Evolutionary conservation across 345 rosid genomes (phyloP).

Genomic region (Jatropha curcas): DNA sequence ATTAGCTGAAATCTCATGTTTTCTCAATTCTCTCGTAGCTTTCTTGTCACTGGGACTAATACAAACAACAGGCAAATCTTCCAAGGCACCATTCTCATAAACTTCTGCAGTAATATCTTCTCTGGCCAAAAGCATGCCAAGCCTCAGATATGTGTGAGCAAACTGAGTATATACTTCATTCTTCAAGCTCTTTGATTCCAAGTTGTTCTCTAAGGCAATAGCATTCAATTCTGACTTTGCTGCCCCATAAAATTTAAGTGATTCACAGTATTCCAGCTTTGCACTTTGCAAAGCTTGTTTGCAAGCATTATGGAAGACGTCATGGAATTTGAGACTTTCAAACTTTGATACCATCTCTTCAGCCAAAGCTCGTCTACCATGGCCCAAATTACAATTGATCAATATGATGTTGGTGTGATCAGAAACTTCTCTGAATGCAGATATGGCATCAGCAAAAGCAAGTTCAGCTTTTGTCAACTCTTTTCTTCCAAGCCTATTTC

Average conservation of each 20-base stretch:
- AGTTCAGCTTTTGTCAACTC: slow-evolving; percentile 72
- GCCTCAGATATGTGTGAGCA: slow-evolving; percentile 83
- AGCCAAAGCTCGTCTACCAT: slow-evolving; percentile 88
- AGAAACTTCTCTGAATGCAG: slow-evolving; percentile 68
- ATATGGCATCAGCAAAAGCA: slow-evolving; percentile 78
- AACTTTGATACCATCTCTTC: slow-evolving; percentile 80
- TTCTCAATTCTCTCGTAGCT: slow-evolving; percentile 45
- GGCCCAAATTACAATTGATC: slow-evolving; percentile 86
- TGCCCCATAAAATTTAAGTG: slow-evolving; percentile 71
- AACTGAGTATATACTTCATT: slow-evolving; percentile 79
- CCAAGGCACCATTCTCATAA: slow-evolving; percentile 45
- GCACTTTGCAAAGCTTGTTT: slow-evolving; percentile 66
- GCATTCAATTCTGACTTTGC: slow-evolving; percentile 66
- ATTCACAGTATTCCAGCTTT: slow-evolving; percentile 70
- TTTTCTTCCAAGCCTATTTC: slow-evolving; percentile 67
- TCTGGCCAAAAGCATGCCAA: slow-evolving; percentile 85
- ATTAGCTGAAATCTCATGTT: slow-evolving; percentile 74
- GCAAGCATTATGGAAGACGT: slow-evolving; percentile 45
- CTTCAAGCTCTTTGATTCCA: slow-evolving; percentile 47
- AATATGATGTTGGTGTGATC: slow-evolving; percentile 76
- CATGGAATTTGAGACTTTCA: slow-evolving; percentile 52
- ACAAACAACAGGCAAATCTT: slow-evolving; percentile 27
- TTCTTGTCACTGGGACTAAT: slow-evolving; percentile 28
- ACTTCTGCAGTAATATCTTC: slow-evolving; percentile 62
- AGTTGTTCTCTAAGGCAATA: slow-evolving; percentile 32